Evolutionary conservation across 169 alveolate species (phyloP).

Genomic region (Eimeria praecox): DNA sequence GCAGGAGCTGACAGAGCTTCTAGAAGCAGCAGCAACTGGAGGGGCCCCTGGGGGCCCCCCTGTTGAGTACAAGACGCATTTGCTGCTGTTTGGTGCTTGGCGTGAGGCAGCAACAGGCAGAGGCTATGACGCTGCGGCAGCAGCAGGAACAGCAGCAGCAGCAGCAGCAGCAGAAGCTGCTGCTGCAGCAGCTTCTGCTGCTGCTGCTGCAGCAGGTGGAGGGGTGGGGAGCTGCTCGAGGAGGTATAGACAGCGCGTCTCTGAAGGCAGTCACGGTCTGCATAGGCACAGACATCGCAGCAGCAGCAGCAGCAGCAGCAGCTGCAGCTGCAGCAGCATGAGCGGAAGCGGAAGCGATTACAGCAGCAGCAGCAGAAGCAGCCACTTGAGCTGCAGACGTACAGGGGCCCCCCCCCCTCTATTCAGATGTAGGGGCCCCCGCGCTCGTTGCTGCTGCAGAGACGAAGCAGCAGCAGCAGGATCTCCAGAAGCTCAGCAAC

Average conservation of each 20-base stretch:
- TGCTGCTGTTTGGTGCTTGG: slow-evolving; percentile 73
- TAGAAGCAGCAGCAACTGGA: slow-evolving; percentile 37
- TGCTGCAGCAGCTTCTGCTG: neutral
- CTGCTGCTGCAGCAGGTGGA: neutral
- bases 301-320: slow-evolving; percentile 3
- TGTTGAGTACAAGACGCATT: slow-evolving; percentile 9
- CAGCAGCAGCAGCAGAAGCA: slow-evolving; percentile 60
- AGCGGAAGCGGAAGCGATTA: neutral
- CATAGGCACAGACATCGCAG: neutral
- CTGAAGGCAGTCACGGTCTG: no score
- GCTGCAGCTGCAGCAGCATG: slow-evolving; percentile 49
- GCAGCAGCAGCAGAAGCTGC: no score
- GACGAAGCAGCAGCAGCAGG: slow-evolving; percentile 13
- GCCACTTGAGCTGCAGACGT: neutral
- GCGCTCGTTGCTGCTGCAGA: neutral
- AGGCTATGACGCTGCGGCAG: neutral
- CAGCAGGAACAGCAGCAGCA: slow-evolving; percentile 31
- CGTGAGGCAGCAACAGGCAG: slow-evolving; percentile 4
- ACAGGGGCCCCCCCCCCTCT: slow-evolving; percentile 27
- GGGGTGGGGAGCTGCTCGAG: neutral
- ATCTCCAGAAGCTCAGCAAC: neutral
- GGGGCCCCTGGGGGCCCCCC: slow-evolving; percentile 27
- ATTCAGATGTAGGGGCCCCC: neutral
- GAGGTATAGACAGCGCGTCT: neutral
- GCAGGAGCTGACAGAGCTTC: slow-evolving; percentile 8